Evolutionary conservation across 345 rosid genomes (phyloP).

Genomic region (Acer negundo): DNA sequence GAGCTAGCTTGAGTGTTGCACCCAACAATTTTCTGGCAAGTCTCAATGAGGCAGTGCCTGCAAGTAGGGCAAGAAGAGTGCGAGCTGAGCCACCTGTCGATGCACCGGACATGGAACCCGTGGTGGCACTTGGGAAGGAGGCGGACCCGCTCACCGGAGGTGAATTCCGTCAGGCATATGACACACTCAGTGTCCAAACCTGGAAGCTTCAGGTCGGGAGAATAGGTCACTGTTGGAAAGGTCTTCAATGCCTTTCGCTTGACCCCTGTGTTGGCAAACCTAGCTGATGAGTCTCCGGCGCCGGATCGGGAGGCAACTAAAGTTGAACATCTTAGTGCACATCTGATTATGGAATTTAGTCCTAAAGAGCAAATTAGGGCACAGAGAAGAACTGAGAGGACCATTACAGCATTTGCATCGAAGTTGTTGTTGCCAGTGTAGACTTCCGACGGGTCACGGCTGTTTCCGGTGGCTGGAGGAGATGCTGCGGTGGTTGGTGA

Average conservation of each 20-base stretch:
- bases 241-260: slow-evolving; percentile 71
- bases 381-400: slow-evolving; percentile 78
- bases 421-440: slow-evolving; percentile 44
- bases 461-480: slow-evolving; percentile 32
- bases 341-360: slow-evolving; percentile 65
- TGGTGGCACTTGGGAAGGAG: slow-evolving; percentile 85
- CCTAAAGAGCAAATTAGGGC: slow-evolving; percentile 86
- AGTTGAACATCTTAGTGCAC: slow-evolving; percentile 60
- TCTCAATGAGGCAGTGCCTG: slow-evolving; percentile 75
- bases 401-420: slow-evolving; percentile 77
- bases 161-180: slow-evolving; percentile 75
- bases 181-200: slow-evolving; percentile 65
- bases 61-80: slow-evolving; percentile 98
- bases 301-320: slow-evolving; percentile 35
- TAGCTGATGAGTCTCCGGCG: slow-evolving; percentile 27
- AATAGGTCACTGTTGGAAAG: slow-evolving; percentile 63
- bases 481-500: slow-evolving; percentile 40
- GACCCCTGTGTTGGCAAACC: slow-evolving; percentile 71
- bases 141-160: slow-evolving; percentile 58
- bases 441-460: slow-evolving; percentile 36
- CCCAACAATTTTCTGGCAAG: slow-evolving; percentile 76
- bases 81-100: slow-evolving; percentile 86
- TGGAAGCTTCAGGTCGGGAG: slow-evolving; percentile 50
- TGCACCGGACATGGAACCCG: slow-evolving; percentile 77
- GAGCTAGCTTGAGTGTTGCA: slow-evolving; percentile 40